phyloP scores from a whole-genome alignment of 331 rosid species.

The Erythrophleum ivorense region DNA sequence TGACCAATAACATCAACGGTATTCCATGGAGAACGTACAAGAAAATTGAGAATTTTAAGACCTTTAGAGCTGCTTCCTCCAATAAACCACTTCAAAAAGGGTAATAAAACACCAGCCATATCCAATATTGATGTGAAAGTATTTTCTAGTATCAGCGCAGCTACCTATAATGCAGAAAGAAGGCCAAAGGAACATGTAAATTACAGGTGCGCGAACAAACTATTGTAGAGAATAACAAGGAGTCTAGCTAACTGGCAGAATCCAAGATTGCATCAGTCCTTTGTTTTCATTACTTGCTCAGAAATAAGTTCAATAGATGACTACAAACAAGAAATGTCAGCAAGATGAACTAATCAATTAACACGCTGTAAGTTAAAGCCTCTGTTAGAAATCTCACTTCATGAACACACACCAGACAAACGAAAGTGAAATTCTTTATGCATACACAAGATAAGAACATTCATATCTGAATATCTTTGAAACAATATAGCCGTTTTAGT shows the following conservation, averaged over 20 bases:
- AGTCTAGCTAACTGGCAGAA: slow-evolving; percentile 20
- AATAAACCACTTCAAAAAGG: slow-evolving; percentile 92
- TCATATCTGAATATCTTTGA: not conserved
- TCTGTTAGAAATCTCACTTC: slow-evolving; percentile 32
- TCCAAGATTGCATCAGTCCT: slow-evolving; percentile 21
- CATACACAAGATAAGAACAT: not conserved
- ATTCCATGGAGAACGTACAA: slow-evolving; percentile 97
- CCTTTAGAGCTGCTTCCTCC: slow-evolving; percentile 86
- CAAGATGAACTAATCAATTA: slow-evolving; percentile 28
- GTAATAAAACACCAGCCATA: slow-evolving; percentile 96
- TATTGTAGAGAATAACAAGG: slow-evolving; percentile 33
- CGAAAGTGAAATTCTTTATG: not conserved
- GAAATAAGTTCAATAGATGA: slow-evolving; percentile 14
- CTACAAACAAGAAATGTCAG: slow-evolving; percentile 6
- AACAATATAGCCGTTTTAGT: not conserved
- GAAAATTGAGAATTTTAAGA: slow-evolving; percentile 80
- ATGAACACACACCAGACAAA: slow-evolving; percentile 10
- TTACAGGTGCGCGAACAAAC: slow-evolving; percentile 19
- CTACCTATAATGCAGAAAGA: slow-evolving; percentile 66
- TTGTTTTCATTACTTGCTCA: slow-evolving; percentile 4
- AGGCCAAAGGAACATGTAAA: slow-evolving; percentile 28
- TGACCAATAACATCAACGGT: slow-evolving; percentile 84
- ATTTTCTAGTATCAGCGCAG: slow-evolving; percentile 89
- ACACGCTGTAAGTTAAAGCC: slow-evolving; percentile 25
- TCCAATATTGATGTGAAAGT: slow-evolving; percentile 98